Evolutionary conservation across 768 basidiomycete species (phyloP), one percentile per base, ranked within the genome.

Genomic region (Dioszegia hungarica): DNA sequence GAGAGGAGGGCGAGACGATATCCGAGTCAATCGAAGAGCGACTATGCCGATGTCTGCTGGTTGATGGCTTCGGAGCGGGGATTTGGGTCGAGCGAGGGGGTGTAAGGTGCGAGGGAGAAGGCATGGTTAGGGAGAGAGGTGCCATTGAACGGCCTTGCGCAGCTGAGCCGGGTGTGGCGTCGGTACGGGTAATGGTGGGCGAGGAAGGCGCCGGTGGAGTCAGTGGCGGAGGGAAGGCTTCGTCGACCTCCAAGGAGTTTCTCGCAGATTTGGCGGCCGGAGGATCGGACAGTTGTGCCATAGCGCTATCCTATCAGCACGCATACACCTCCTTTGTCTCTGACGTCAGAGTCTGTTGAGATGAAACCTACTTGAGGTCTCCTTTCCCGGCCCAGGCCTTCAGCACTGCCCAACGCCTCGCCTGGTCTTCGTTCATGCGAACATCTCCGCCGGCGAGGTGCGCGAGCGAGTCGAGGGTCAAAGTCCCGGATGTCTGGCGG

Each of bases 321-420:
- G n/a, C n/a, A n/a, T n/a, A n/a, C n/a, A n/a, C 47, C 5, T 31
- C 31, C 43, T 44, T 24, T 27, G 29, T 17, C 22, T 8, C 5
- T 33, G 22, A 28, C 10, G 33, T 45, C 24, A 24, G 36, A 3
- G 24, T 19, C 6, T 44, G 19, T 28, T 31, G 31, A 38, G 19
- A 17, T 22, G 54, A 28, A n/a, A 63, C 70, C 55, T 46, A 73
- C 71, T 65, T 59, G 11, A 75, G 60, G 62, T 73, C 69, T 9
- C 74, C 74, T 25, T 66, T 64, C 1, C 70, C 65, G 12, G 67
- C 71, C 47, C 66, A 75, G 2, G 56, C 65, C 51, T 69, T 72
- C 52, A 72, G 60, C 39, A 50, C 33, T 28, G 67, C 65, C 74
- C 74, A 75, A 33, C 60, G 60, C n/a, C 46, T 59, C 17, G 49